Conservation (phyloP, 495 filamentous ascomycete species). For the Aspergillus baeticus region DNA sequence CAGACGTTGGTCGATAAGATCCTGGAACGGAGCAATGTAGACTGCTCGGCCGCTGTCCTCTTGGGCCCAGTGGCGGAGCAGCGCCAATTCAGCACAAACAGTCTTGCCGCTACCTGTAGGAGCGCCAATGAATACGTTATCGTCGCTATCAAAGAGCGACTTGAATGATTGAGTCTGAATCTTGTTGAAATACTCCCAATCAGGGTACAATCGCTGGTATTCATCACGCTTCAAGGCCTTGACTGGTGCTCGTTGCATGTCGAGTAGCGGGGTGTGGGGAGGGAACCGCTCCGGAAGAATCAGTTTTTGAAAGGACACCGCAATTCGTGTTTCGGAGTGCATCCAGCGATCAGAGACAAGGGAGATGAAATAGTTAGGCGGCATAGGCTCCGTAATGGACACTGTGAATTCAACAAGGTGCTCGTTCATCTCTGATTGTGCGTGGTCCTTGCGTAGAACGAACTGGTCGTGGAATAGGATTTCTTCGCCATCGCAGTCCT, state of each 20-base stretch:
- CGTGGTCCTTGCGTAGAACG: conserved; percentile 83
- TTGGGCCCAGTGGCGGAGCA: conserved; percentile 81
- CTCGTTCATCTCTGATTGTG: conserved; percentile 76
- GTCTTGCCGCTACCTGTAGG: conserved; percentile 96
- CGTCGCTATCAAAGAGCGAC: conserved; percentile 81
- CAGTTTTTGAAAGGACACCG: conserved; percentile 91
- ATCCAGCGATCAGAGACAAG: conserved; percentile 96
- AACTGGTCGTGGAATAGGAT: conserved; percentile 97
- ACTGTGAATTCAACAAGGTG: conserved; percentile 98
- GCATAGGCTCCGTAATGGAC: conserved; percentile 95
- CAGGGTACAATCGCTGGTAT: conserved; percentile 75
- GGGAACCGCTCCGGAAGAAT: conserved; percentile 95
- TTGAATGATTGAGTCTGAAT: conserved; percentile 97
- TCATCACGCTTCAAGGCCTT: conserved; percentile 84
- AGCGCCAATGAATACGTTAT: conserved; percentile 88
- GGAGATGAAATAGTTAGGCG: conserved; percentile 96
- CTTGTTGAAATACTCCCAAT: conserved; percentile 92
- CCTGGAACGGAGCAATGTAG: conserved; percentile 95
- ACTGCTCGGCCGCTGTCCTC: conserved; percentile 75
- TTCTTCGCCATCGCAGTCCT: conserved; percentile 96
- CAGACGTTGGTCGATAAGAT: conserved; percentile 77
- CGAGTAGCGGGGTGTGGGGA: conserved; percentile 83
- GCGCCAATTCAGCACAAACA: conserved; percentile 89
- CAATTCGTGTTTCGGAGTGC: conserved; percentile 91
- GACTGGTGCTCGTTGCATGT: conserved; percentile 87